These are phyloP conservation scores for Thielaviopsis cerberus DNA, from an alignment of 2,329 filamentous ascomycete species.

Conservation along the genomic window DNA sequence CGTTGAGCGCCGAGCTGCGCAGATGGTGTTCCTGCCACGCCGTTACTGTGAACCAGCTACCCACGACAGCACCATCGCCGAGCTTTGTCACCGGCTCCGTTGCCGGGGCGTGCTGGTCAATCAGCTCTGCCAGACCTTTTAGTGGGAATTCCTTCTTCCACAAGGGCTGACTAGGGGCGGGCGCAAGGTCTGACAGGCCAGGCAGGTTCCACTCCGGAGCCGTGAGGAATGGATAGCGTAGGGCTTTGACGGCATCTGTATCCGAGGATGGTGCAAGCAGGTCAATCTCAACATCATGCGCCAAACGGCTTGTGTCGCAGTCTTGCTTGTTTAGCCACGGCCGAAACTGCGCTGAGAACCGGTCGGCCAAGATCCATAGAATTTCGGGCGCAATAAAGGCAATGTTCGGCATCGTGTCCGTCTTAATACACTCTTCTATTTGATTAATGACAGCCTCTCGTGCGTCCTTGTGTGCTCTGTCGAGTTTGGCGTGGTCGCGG, in stretches of 20 bases:
- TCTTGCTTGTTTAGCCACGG: not conserved
- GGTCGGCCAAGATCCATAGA: not conserved
- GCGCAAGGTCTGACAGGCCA: not conserved
- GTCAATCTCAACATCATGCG: not conserved
- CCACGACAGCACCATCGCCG: not conserved
- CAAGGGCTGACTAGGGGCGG: not conserved
- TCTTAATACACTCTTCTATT: slow-evolving; percentile 23
- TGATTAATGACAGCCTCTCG: slow-evolving; percentile 18
- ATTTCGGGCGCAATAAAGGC: slow-evolving; percentile 8
- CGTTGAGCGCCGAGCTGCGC: not conserved
- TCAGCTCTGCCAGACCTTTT: not conserved
- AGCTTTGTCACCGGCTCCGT: not conserved
- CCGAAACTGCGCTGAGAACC: not conserved
- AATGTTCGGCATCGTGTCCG: slow-evolving; percentile 25
- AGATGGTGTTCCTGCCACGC: not conserved
- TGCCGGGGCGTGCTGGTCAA: not conserved
- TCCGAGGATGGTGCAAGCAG: not conserved
- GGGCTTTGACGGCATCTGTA: not conserved
- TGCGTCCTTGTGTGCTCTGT: slow-evolving; percentile 19
- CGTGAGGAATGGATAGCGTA: slow-evolving; percentile 2
- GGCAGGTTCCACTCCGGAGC: slow-evolving; percentile 1
- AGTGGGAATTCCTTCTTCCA: not conserved
- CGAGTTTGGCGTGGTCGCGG: slow-evolving; percentile 18
- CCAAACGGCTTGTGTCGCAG: not conserved
- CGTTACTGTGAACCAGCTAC: not conserved